Conservation (phyloP, 1,139 yeast genomes). For the Geotrichum reessii region DNA sequence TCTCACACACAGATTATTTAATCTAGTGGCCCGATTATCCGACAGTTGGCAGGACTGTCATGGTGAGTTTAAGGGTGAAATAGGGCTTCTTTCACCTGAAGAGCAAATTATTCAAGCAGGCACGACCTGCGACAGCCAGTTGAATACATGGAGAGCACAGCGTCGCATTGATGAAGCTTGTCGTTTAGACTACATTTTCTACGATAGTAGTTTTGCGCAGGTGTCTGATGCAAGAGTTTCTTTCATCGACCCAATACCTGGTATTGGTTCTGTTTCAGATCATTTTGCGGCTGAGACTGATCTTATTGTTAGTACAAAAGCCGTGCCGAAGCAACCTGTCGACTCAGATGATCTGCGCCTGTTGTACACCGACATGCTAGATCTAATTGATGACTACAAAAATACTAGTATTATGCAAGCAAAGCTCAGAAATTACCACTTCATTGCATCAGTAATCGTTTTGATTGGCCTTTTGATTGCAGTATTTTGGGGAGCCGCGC, state of each 20-base stretch:
- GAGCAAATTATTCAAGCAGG: slow-evolving; percentile 74
- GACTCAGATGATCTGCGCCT: slow-evolving; percentile 20
- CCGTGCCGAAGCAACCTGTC: slow-evolving; percentile 9
- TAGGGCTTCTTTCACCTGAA: slow-evolving; percentile 45
- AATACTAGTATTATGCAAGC: slow-evolving; percentile 56
- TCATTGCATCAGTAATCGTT: slow-evolving; percentile 48
- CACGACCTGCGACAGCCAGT: slow-evolving; percentile 78
- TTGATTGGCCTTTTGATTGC: slow-evolving; percentile 51
- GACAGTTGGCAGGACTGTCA: slow-evolving; percentile 82
- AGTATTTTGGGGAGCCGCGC: slow-evolving; percentile 53
- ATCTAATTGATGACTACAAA: slow-evolving; percentile 51
- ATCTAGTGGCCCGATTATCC: slow-evolving; percentile 58
- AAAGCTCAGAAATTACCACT: slow-evolving; percentile 60
- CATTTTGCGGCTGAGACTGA: slow-evolving; percentile 84
- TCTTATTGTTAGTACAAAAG: slow-evolving; percentile 32
- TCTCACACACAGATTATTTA: slow-evolving; percentile 69
- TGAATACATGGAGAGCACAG: slow-evolving; percentile 83
- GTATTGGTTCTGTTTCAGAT: slow-evolving; percentile 72
- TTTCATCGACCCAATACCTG: slow-evolving; percentile 63
- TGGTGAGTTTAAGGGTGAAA: slow-evolving; percentile 41
- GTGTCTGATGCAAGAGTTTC: slow-evolving; percentile 60
- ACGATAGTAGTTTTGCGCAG: slow-evolving; percentile 50
- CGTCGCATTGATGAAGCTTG: slow-evolving; percentile 66
- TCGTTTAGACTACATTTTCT: slow-evolving; percentile 82
- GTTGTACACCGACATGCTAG: slow-evolving; percentile 53